Base-by-base conservation (phyloP, 176 grass and related monocot genomes). In the Carex kokanica region DNA sequence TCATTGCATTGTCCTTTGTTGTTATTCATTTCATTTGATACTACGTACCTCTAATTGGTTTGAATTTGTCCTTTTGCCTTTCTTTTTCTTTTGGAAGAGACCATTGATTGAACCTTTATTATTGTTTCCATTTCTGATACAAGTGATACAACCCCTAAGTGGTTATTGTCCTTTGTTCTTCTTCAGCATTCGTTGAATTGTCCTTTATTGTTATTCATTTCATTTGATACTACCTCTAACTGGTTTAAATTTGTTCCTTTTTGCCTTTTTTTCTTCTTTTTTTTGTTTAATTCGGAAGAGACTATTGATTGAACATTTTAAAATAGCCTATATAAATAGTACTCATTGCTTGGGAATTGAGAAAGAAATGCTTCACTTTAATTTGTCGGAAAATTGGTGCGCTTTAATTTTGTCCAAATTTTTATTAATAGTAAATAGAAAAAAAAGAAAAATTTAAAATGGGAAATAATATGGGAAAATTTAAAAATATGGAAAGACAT, bases 311-410 rank as follows among this genome's bases (percentile, higher is more conserved):
- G 79, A 51, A 62, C 60, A 34, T 23, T 81, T 64, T 51, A 64
- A 81, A 79, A 64, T 38, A 34, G 79, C 59, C 34, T 20, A 24
- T 45, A 51, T 2, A 38, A 41, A 64, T 8, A 34, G 24, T 56
- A 24, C 9, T 6, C 1, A n/a, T 80, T 79, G 52, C 3, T 59
- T 17, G 29, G n/a, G 77, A 80, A 5, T 60, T 32, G 74, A 80
- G 32, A 61, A 49, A 49, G 57, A 81, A 64, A 23, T 81, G 79
- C 21, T 64, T 81, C 79, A 81, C 79, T 81, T 81, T 60, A 81
- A 63, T 81, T 51, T 81, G 79, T 81, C 60, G 60, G 79, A 18
- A 0, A n/a, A 45, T 56, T 81, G 79, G 60, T 45, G 16, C 36
- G 36, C 36, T 45, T 52, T 74, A 52, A 24, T 62, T 81, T 81